Conservation (phyloP, 805 yeast genomes). For the Yamadazyma endophytica region DNA sequence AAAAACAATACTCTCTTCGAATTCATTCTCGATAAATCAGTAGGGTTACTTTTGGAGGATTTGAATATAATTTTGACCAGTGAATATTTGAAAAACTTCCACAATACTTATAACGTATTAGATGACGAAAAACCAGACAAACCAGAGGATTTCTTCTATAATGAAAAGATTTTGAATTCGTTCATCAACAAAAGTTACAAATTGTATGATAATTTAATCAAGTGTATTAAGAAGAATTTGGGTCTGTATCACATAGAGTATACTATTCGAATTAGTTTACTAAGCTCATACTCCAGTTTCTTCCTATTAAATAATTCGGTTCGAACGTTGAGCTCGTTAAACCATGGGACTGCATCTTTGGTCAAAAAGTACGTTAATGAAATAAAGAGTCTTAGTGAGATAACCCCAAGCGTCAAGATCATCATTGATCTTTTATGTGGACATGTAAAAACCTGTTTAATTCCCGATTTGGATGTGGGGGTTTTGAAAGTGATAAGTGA, state of each 20-base stretch:
- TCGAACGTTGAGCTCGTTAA: conserved; percentile 29
- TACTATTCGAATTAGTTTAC: conserved; percentile 31
- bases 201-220: conserved; percentile 33
- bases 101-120: conserved; percentile 11
- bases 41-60: conserved; percentile 18
- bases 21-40: conserved; percentile 34
- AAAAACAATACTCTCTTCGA: conserved; percentile 16
- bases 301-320: conserved; percentile 28
- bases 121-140: conserved; percentile 2
- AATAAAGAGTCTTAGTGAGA: conserved; percentile 8
- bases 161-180: conserved; percentile 22
- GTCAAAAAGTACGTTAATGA: conserved; percentile 21
- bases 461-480: conserved; percentile 33
- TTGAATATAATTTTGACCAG: conserved; percentile 11
- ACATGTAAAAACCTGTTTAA: conserved; percentile 10
- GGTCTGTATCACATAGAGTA: conserved; percentile 27
- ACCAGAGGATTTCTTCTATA: conserved; percentile 17
- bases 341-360: conserved; percentile 31
- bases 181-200: conserved; percentile 28
- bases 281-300: conserved; percentile 32
- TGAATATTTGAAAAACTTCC: conserved; percentile 12
- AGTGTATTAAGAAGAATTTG: conserved; percentile 28
- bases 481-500: conserved; percentile 22
- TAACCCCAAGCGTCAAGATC: conserved; percentile 7
- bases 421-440: conserved; percentile 7